phyloP scores from a whole-genome alignment of 106 monocot genomes.

The Apostasia shenzhenica region DNA sequence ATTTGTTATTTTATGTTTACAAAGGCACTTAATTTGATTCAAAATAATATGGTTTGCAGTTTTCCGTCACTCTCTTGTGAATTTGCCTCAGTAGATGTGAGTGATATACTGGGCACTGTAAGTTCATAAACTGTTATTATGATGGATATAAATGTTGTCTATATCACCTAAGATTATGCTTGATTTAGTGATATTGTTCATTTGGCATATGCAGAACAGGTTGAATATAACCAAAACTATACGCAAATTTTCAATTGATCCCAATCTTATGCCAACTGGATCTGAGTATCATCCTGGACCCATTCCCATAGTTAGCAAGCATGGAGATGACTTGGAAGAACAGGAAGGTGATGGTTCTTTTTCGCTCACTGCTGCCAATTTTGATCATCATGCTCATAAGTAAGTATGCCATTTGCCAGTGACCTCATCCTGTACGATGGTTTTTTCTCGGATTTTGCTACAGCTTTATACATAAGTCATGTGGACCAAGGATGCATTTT shows the following conservation, averaged over 20 bases:
- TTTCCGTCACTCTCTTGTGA: constrained; percentile 99
- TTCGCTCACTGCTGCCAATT: constrained; percentile 51
- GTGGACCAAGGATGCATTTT: too few relatives aligned
- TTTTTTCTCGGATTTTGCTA: background rate
- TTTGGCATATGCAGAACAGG: constrained; percentile 74
- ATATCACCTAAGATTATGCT: background rate
- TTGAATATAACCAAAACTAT: constrained; percentile 97
- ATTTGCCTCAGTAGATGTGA: constrained; percentile 98
- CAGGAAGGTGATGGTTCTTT: constrained; percentile 61
- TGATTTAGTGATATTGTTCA: background rate
- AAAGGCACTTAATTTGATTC: background rate
- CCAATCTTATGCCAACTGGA: constrained; percentile 73
- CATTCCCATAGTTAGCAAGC: constrained; percentile 74
- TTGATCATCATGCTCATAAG: constrained; percentile 80
- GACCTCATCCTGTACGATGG: background rate
- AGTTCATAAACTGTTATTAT: constrained; percentile 17
- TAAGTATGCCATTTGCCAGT: constrained; percentile 29
- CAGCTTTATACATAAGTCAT: too few relatives aligned
- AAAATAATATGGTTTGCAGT: constrained; percentile 32
- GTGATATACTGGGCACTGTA: constrained; percentile 97
- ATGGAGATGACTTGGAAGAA: constrained; percentile 84
- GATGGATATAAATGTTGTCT: background rate
- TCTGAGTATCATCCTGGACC: constrained; percentile 81
- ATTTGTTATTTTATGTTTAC: background rate
- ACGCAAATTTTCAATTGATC: constrained; percentile 94